phyloP scores from a whole-genome alignment of 768 basidiomycete species.

The Pulveroboletus sp. region DNA sequence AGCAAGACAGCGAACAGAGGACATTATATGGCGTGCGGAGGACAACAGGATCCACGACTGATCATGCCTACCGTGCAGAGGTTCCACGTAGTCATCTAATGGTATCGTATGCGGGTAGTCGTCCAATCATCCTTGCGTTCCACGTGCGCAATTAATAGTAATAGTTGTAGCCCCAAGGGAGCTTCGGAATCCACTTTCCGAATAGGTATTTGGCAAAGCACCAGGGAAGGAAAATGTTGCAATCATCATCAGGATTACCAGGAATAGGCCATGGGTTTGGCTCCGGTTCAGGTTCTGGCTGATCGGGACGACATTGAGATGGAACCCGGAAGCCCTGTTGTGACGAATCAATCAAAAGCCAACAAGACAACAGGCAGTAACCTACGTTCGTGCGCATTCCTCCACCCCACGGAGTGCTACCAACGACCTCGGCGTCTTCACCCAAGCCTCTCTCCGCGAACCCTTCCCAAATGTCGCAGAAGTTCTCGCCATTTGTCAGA shows the following conservation, averaged over 20 bases:
- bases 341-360: background rate
- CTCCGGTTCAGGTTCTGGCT: constrained; percentile 18
- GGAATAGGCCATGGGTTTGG: constrained; percentile 31
- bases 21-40: background rate
- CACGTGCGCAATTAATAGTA: constrained; percentile 15
- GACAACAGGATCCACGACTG: background rate
- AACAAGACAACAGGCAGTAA: background rate
- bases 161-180: constrained; percentile 24
- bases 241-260: constrained; percentile 34
- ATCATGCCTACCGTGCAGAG: constrained; percentile 1
- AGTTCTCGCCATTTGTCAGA: constrained; percentile 91
- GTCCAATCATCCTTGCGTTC: constrained; percentile 7
- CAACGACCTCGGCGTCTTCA: constrained; percentile 65
- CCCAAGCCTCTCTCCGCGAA: constrained; percentile 86
- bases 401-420: constrained; percentile 91
- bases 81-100: constrained; percentile 9
- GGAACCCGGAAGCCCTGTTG: constrained; percentile 43
- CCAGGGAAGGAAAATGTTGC: constrained; percentile 17
- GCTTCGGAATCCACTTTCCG: constrained; percentile 20
- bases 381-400: constrained; percentile 71
- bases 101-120: constrained; percentile 18
- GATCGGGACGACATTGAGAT: constrained; percentile 34
- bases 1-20: constrained; percentile 10
- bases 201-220: constrained; percentile 22
- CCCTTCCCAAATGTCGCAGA: constrained; percentile 81